A percentile compares a stretch with the other conserved stretches of the same genome.
Conservation (phyloP, 768 basidiomycete genomes). For the Cantharellus cinnabarinus region DNA sequence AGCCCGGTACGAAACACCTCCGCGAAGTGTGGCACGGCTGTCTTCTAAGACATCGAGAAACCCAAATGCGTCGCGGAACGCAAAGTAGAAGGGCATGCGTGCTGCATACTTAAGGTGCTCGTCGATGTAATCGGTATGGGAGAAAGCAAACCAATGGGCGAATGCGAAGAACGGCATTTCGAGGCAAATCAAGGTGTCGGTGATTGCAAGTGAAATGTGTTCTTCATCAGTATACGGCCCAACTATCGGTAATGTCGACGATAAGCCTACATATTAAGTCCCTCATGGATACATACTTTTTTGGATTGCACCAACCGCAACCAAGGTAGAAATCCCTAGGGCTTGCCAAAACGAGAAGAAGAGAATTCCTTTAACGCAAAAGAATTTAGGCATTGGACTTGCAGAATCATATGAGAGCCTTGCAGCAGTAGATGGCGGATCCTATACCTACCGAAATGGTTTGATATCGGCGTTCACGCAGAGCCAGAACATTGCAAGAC, state of each 20-base stretch:
- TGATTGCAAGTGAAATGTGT: slow-evolving; percentile 77
- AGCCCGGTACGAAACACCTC: slow-evolving; percentile 85
- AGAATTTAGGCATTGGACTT: slow-evolving; percentile 85
- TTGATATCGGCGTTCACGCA: slow-evolving; percentile 75
- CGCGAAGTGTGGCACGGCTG: slow-evolving; percentile 56
- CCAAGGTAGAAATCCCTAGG: slow-evolving; percentile 68
- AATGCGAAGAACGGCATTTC: slow-evolving; percentile 97
- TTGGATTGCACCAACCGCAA: slow-evolving; percentile 55
- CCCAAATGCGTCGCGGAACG: slow-evolving; percentile 76
- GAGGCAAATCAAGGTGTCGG: slow-evolving; percentile 78
- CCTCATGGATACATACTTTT: slow-evolving; percentile 18
- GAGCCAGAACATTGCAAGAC: slow-evolving; percentile 93
- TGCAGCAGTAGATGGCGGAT: background rate
- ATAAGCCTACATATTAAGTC: background rate
- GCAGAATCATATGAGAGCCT: slow-evolving; percentile 12
- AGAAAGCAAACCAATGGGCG: slow-evolving; percentile 89
- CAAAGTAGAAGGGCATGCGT: slow-evolving; percentile 75
- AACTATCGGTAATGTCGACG: slow-evolving; percentile 16
- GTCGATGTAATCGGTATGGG: slow-evolving; percentile 71
- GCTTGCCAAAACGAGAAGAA: slow-evolving; percentile 99
- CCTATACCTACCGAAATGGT: slow-evolving; percentile 49
- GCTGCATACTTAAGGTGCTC: slow-evolving; percentile 43
- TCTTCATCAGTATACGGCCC: slow-evolving; percentile 77
- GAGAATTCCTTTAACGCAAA: slow-evolving; percentile 94
- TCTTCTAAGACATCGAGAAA: slow-evolving; percentile 75